Conservation (phyloP, 305 asterid species). For the Withania somnifera region DNA sequence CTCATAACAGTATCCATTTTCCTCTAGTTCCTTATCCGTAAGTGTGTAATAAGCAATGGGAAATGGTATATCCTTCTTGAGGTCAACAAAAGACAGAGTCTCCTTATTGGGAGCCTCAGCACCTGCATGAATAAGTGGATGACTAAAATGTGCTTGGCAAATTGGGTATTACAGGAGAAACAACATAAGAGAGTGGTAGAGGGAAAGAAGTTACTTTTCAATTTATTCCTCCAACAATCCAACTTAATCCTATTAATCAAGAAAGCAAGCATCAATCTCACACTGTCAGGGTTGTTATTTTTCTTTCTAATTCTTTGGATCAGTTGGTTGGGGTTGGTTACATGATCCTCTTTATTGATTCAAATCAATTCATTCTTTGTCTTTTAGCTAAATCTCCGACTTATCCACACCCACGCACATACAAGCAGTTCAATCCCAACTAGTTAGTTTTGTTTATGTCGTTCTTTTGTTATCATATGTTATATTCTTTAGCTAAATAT, state of each 20-base stretch:
- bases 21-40: slow-evolving; percentile 66
- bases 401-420: no score
- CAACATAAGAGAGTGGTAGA: neutral
- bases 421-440: neutral
- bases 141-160: neutral
- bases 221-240: neutral
- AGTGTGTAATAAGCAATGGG: slow-evolving; percentile 75
- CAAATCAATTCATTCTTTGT: neutral
- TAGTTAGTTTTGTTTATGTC: neutral
- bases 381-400: neutral
- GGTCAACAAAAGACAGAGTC: slow-evolving; percentile 23
- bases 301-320: neutral
- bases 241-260: neutral
- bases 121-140: slow-evolving; percentile 23
- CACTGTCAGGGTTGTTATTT: neutral
- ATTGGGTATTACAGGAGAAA: neutral
- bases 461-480: neutral
- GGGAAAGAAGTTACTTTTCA: neutral
- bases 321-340: neutral
- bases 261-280: neutral
- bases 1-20: slow-evolving; percentile 53
- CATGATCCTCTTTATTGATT: neutral
- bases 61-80: slow-evolving; percentile 45
- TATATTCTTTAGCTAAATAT: neutral
- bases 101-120: slow-evolving; percentile 19